Evolutionary conservation across 73 alveolate genomes (phyloP).

Genomic region (Blepharisma stoltei): DNA sequence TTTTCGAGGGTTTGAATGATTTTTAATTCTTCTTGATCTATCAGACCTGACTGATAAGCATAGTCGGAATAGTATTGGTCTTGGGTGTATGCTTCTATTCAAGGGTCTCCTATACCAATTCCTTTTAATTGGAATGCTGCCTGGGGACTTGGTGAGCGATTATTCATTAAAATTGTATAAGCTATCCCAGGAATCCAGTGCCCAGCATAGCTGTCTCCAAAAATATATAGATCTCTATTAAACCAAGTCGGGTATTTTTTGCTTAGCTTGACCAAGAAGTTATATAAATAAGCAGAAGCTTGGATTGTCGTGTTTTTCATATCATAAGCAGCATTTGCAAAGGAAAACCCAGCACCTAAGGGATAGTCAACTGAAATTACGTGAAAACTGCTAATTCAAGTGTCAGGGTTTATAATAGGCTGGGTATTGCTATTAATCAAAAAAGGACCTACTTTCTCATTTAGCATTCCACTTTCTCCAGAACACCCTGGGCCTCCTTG

Average conservation of each 20-base stretch:
- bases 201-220: constrained; percentile 91
- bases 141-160: constrained; percentile 28
- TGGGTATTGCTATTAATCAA: background rate
- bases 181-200: constrained; percentile 75
- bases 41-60: constrained; percentile 27
- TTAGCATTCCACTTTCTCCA: constrained; percentile 57
- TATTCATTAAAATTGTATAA: constrained; percentile 34
- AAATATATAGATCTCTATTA: constrained; percentile 63
- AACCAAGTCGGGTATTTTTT: constrained; percentile 54
- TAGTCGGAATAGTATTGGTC: constrained; percentile 27
- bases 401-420: background rate
- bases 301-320: background rate
- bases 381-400: constrained; percentile 40
- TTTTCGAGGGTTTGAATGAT: background rate
- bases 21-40: constrained; percentile 19
- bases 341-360: constrained; percentile 54
- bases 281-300: background rate
- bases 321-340: background rate
- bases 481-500: constrained; percentile 93
- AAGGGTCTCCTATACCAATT: constrained; percentile 57
- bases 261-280: constrained; percentile 48
- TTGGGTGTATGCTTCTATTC: constrained; percentile 41
- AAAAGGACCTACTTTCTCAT: constrained; percentile 74
- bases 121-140: constrained; percentile 34
- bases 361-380: constrained; percentile 53